These are phyloP conservation scores for Kregervanrija delftensis DNA, from an alignment of 805 yeast genomes.

Conservation along the genomic window DNA sequence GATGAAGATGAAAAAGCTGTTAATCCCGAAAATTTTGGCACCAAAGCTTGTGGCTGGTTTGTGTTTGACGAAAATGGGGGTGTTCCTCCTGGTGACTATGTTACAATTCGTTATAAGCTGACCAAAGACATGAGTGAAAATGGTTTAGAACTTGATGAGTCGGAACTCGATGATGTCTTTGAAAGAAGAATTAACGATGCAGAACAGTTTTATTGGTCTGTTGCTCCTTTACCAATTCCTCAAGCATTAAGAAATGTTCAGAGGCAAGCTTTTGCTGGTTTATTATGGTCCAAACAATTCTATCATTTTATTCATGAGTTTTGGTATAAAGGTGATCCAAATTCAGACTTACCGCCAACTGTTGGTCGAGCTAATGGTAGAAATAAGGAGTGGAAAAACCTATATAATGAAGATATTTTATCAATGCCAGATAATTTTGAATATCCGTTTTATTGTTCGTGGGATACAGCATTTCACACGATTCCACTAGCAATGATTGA, in stretches of 20 bases:
- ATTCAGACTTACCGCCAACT: slow-evolving; percentile 68
- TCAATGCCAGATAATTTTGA: slow-evolving; percentile 96
- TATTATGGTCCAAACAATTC: slow-evolving; percentile 90
- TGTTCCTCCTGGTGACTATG: slow-evolving; percentile 82
- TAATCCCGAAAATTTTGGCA: slow-evolving; percentile 68
- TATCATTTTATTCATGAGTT: slow-evolving; percentile 79
- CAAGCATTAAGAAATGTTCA: slow-evolving; percentile 77
- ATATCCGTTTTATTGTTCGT: slow-evolving; percentile 91
- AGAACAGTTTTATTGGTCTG: slow-evolving; percentile 85
- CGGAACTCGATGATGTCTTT: slow-evolving; percentile 61
- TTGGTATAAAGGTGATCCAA: slow-evolving; percentile 85
- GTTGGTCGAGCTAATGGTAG: slow-evolving; percentile 79
- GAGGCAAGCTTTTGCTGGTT: slow-evolving; percentile 91
- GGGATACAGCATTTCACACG: slow-evolving; percentile 96
- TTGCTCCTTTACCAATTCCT: slow-evolving; percentile 77
- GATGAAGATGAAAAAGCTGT: slow-evolving; percentile 51
- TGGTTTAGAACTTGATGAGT: slow-evolving; percentile 52
- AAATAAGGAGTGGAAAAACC: slow-evolving; percentile 82
- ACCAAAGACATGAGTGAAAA: slow-evolving; percentile 26
- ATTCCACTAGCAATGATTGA: slow-evolving; percentile 90
- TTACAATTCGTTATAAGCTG: slow-evolving; percentile 73
- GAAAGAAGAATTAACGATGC: slow-evolving; percentile 78
- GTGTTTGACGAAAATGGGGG: slow-evolving; percentile 70
- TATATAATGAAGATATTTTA: slow-evolving; percentile 80
- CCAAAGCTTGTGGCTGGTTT: slow-evolving; percentile 82